Percentiles rank a stretch among this genome's conserved stretches.
These are phyloP conservation scores for Sphaerobolus stellatus DNA, from an alignment of 1,284 basidiomycete genomes.

Conservation along the genomic window DNA sequence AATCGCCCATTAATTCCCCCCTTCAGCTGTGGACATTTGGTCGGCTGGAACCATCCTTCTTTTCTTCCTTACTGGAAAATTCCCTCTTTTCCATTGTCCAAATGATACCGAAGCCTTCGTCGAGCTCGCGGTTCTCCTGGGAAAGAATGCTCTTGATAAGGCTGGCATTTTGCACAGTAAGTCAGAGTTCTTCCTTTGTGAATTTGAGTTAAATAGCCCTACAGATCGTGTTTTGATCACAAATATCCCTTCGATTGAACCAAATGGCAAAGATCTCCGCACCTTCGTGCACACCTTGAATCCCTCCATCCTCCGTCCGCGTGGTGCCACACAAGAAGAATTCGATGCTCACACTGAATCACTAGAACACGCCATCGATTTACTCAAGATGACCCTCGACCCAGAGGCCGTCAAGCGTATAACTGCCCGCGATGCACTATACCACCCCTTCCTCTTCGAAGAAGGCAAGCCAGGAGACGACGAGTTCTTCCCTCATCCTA, in stretches of 20 bases:
- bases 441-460: conserved; percentile 69
- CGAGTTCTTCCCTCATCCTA: conserved; percentile 63
- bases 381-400: conserved; percentile 70
- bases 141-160: conserved; percentile 80
- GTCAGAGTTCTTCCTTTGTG: conserved; percentile 28
- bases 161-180: conserved; percentile 88
- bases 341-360: too few relatives aligned
- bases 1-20: conserved; percentile 10
- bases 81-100: conserved; percentile 92
- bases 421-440: conserved; percentile 73
- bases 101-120: conserved; percentile 95
- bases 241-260: conserved; percentile 76
- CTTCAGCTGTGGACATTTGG: conserved; percentile 92
- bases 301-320: conserved; percentile 39
- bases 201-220: conserved; percentile 1
- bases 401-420: conserved; percentile 74
- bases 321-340: conserved; percentile 41
- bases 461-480: conserved; percentile 49
- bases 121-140: conserved; percentile 91
- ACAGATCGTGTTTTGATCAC: conserved; percentile 83
- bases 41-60: conserved; percentile 90
- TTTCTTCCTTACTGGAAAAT: conserved; percentile 90
- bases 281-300: conserved; percentile 42
- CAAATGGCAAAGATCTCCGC: conserved; percentile 49
- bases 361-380: conserved; percentile 69